These are phyloP conservation scores for Passalora sequoiae DNA, from an alignment of 2,329 filamentous ascomycete genomes.

Conservation along the genomic window DNA sequence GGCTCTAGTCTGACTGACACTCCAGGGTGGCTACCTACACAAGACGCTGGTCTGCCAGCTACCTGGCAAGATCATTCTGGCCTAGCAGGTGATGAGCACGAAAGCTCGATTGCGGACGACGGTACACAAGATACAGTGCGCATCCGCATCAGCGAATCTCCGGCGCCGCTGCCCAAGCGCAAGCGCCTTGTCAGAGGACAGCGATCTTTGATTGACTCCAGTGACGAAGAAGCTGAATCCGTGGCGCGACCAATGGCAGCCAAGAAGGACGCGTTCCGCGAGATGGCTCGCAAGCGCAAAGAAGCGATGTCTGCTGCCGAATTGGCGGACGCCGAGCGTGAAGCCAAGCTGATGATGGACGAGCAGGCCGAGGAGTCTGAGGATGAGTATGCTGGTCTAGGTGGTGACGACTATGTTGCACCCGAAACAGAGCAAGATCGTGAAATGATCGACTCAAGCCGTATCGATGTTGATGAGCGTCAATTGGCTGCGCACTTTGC, in stretches of 20 bases:
- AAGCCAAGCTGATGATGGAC: constrained; percentile 84
- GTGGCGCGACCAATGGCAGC: constrained; percentile 19
- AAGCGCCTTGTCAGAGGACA: constrained; percentile 48
- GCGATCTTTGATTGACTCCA: constrained; percentile 42
- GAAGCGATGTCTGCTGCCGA: constrained; percentile 37
- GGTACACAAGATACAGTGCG: constrained; percentile 32
- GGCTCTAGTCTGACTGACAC: constrained; percentile 27
- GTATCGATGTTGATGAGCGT: constrained; percentile 71
- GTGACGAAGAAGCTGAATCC: constrained; percentile 37
- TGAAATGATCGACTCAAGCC: constrained; percentile 81
- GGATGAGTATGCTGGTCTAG: constrained; percentile 93
- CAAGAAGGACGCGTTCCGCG: constrained; percentile 56
- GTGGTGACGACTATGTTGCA: constrained; percentile 77
- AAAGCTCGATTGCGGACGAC: constrained; percentile 19
- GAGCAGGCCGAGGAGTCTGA: constrained; percentile 97
- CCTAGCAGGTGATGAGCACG: constrained; percentile 17
- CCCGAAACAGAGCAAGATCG: constrained; percentile 70
- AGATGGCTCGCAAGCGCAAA: constrained; percentile 62
- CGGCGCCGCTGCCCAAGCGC: constrained; percentile 42
- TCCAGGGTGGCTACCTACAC: constrained; percentile 34
- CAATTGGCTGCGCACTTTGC: constrained; percentile 82
- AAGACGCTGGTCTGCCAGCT: constrained; percentile 30
- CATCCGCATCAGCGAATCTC: constrained; percentile 32
- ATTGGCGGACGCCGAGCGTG: constrained; percentile 57
- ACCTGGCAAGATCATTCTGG: constrained; percentile 22